A percentile compares a stretch with the other conserved stretches of the same genome.
phyloP scores from a whole-genome alignment of 2,329 filamentous ascomycete genomes.

The Aspergillus ruber region DNA sequence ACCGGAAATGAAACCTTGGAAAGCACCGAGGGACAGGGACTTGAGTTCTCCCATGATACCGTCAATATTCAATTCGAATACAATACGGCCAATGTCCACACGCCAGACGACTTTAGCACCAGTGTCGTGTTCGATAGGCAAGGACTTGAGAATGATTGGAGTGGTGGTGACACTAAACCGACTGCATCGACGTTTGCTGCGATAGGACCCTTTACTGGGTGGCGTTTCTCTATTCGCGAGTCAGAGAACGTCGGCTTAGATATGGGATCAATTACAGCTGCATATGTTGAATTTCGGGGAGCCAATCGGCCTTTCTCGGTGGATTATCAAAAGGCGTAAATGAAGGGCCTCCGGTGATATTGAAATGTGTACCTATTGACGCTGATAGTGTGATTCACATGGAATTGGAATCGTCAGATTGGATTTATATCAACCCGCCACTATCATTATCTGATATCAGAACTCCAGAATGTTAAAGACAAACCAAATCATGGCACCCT shows the following conservation, averaged over 20 bases:
- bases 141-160: neutral
- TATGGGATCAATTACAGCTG: neutral
- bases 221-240: neutral
- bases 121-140: neutral
- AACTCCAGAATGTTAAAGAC: conserved; percentile 16
- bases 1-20: neutral
- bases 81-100: neutral
- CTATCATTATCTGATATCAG: conserved; percentile 2
- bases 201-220: neutral
- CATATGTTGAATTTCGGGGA: neutral
- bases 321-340: too few relatives aligned
- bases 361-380: too few relatives aligned
- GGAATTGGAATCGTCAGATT: too few relatives aligned
- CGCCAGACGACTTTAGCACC: neutral
- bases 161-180: neutral
- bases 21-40: neutral
- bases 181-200: neutral
- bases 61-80: neutral
- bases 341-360: too few relatives aligned
- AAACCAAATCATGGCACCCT: conserved; percentile 17
- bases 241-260: neutral
- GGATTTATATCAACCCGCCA: too few relatives aligned
- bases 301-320: neutral
- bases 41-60: neutral
- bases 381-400: too few relatives aligned